Conservation (phyloP, 179 eudicot species). For the Beta corolliflora region DNA sequence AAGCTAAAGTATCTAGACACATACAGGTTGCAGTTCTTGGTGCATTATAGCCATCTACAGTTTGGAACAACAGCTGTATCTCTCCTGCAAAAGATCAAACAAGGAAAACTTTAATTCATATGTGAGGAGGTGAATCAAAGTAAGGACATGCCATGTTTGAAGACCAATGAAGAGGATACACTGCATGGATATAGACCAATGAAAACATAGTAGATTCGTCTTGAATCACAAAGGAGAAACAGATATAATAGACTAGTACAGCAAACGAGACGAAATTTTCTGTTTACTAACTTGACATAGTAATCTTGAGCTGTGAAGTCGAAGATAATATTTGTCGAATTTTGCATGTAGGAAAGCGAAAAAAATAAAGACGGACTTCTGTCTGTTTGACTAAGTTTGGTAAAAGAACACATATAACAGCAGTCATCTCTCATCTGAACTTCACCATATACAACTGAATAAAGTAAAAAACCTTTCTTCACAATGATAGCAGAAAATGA, state of each 20-base stretch:
- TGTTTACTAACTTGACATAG: not conserved
- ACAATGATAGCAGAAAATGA: not conserved
- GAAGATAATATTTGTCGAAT: no score
- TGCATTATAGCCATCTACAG: conserved; percentile 21
- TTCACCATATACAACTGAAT: not conserved
- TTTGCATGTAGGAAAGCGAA: not conserved
- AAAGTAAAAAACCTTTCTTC: not conserved
- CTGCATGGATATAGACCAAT: not conserved
- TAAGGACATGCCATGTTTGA: not conserved
- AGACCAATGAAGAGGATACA: not conserved
- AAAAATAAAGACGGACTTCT: no score
- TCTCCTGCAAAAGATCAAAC: conserved; percentile 19
- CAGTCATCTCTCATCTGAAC: not conserved
- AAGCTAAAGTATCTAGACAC: conserved; percentile 10
- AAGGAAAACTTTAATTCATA: not conserved
- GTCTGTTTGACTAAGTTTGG: not conserved
- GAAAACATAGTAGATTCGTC: not conserved
- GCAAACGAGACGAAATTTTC: not conserved
- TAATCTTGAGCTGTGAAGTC: not conserved
- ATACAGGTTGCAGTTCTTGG: conserved; percentile 8
- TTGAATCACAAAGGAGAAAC: not conserved
- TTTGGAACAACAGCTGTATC: conserved; percentile 3
- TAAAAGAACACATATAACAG: not conserved
- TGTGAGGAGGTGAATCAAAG: not conserved
- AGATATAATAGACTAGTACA: not conserved